phyloP scores from a whole-genome alignment of 2,329 filamentous ascomycete genomes.

The Tolypocladium tundrense region DNA sequence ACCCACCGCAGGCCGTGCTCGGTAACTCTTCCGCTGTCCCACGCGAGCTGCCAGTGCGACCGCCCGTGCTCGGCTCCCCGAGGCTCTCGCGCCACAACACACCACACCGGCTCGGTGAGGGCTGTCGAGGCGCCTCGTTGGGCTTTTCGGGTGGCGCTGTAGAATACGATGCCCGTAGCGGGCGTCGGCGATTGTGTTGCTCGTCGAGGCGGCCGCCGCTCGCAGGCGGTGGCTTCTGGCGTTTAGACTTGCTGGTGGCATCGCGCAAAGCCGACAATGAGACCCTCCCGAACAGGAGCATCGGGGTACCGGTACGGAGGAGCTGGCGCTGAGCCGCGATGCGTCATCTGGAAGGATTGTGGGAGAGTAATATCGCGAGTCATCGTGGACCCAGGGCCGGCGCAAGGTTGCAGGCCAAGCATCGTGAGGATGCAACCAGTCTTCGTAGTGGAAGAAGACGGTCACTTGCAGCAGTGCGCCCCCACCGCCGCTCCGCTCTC shows the following conservation, averaged over 20 bases:
- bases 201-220: background rate
- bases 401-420: no score
- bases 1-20: background rate
- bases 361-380: background rate
- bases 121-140: background rate
- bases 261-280: background rate
- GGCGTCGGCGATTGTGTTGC: background rate
- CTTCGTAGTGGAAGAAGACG: no score
- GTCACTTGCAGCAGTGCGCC: background rate
- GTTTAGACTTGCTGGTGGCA: background rate
- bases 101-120: background rate
- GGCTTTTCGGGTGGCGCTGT: background rate
- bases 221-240: background rate
- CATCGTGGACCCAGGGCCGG: background rate
- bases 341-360: background rate
- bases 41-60: background rate
- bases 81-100: background rate
- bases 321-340: background rate
- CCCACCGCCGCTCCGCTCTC: background rate
- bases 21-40: no score
- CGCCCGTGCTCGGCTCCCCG: background rate
- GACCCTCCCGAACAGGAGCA: background rate
- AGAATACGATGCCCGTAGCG: background rate
- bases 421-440: no score
- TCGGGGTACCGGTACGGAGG: background rate